Evolutionary conservation across 2,329 filamentous ascomycete genomes (phyloP), one percentile per base, ranked within the genome.

Genomic region (Lizonia empirigonia): DNA sequence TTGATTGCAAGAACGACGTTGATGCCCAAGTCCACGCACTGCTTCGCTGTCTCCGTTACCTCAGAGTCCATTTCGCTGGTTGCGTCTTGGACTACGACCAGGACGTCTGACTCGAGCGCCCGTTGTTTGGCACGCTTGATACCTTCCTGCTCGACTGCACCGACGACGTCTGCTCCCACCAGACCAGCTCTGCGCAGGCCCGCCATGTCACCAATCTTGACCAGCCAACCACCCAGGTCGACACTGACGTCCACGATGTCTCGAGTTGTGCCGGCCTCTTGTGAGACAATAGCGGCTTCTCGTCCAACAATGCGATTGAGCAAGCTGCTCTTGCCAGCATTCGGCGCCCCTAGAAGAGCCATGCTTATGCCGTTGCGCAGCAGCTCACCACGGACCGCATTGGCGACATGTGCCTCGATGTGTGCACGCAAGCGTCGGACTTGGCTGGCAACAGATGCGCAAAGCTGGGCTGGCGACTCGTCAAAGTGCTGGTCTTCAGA

Each of bases 401-500:
- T 96, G 42, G 81, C 75, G 58, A 91, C 84, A 73, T 96, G 90
- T 24, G 84, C 72, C 12, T 78, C 76, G 52, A 97, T 86, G 49
- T 86, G 80, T 23, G 71, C 68, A 46, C 85, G 77, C 48, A 97
- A 82, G 0, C 67, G 71, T 1, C 72, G 68, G 2, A 96, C 83
- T 65, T 91, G 85, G 0, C 59, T 61, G 1, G 85, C 82, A 23
- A 97, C 89, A 39, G 86, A 90, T 0, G 68, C 71, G 35, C 95
- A 80, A 18, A 97, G 79, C 47, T 89, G 82, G 0, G 80, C 76
- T 0, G 91, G 89, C 2, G 90, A 87, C 73, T 96, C 91, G 62
- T 97, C 92, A 66, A 99, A 96, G 76, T 97, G 90, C 74, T 99
- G 93, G 66, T 97, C 94, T 71, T 99, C 94, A 1, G 90, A 89